phyloP scores from a whole-genome alignment of 1,284 basidiomycete genomes.

The Cronartium quercuum region DNA sequence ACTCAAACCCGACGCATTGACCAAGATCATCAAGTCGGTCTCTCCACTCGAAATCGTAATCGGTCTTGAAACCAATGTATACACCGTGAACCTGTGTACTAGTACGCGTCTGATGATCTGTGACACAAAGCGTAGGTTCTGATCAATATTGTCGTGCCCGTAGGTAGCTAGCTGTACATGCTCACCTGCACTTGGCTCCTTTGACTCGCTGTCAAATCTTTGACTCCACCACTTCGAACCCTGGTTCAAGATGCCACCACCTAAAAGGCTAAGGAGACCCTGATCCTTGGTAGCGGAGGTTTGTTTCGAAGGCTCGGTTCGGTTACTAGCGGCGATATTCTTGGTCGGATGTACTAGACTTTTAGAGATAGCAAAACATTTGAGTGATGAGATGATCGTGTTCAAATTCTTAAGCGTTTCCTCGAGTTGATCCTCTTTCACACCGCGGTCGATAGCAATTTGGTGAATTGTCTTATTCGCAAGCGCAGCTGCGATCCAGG shows the following conservation, averaged over 20 bases:
- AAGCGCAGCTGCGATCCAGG: conserved; percentile 22
- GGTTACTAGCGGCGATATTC: background rate
- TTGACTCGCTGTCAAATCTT: background rate
- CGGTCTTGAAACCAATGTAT: background rate
- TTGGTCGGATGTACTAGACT: background rate
- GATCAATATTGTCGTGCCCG: background rate
- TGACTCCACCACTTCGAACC: background rate
- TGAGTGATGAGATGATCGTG: conserved; percentile 14
- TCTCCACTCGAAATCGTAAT: background rate
- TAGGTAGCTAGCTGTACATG: background rate
- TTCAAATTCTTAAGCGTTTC: conserved; percentile 9
- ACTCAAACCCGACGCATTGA: background rate
- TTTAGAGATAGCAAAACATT: conserved; percentile 13
- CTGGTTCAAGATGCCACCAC: background rate
- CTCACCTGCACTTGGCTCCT: background rate
- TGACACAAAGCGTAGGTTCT: background rate
- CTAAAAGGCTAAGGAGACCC: background rate
- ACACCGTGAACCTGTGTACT: background rate
- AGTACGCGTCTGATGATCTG: background rate
- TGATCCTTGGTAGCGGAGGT: background rate
- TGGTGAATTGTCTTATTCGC: conserved; percentile 24
- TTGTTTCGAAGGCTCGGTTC: background rate
- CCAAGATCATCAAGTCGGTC: background rate
- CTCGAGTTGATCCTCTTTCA: conserved; percentile 14
- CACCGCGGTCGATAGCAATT: conserved; percentile 14